phyloP scores from a whole-genome alignment of 1,284 basidiomycete species.

The Leccinum subfulvum region DNA sequence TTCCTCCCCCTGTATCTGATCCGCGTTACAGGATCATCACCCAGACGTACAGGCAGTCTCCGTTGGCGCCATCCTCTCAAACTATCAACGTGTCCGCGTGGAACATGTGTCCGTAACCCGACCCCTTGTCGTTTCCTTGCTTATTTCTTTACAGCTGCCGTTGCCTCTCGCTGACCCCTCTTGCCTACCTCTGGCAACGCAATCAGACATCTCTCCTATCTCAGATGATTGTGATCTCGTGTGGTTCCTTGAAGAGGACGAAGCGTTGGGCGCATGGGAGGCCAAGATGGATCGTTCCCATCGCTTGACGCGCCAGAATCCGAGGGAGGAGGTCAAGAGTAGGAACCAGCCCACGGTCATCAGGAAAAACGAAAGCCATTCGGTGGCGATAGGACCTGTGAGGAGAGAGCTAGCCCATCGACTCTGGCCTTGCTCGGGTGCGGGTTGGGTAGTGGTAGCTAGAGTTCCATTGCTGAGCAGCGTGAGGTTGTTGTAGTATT shows the following conservation, averaged over 20 bases:
- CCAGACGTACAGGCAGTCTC: conserved; percentile 88
- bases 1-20: conserved; percentile 4
- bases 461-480: conserved; percentile 16
- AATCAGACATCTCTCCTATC: conserved; percentile 80
- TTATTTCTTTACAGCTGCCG: conserved; percentile 56
- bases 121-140: background rate
- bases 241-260: conserved; percentile 20
- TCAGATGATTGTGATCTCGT: conserved; percentile 70
- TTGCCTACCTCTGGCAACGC: conserved; percentile 94
- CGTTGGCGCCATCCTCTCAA: conserved; percentile 95
- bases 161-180: conserved; percentile 76
- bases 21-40: conserved; percentile 56
- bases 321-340: conserved; percentile 81
- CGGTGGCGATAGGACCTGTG: conserved; percentile 60
- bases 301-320: conserved; percentile 90
- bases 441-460: conserved; percentile 11
- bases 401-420: conserved; percentile 33
- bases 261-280: conserved; percentile 36
- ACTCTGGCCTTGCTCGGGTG: conserved; percentile 9
- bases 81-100: conserved; percentile 94
- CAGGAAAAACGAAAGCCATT: conserved; percentile 91
- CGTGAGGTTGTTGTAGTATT: conserved; percentile 37
- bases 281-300: conserved; percentile 76
- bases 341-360: conserved; percentile 96
- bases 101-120: conserved; percentile 82